Base-by-base conservation (phyloP, 2,329 filamentous ascomycete genomes). In the Trichoderma sp. region DNA sequence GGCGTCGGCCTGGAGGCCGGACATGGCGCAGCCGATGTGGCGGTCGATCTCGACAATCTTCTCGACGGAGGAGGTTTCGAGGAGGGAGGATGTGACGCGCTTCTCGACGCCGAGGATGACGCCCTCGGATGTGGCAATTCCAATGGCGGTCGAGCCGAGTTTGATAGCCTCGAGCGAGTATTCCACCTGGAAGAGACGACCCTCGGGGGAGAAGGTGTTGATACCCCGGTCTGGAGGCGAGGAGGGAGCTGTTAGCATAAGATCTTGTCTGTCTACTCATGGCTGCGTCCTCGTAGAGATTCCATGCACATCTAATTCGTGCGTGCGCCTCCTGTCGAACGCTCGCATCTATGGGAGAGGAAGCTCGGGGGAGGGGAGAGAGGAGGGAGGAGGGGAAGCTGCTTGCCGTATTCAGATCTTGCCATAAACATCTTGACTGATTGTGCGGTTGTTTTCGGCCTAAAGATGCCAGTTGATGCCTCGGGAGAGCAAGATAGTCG, bases 141-240 rank as follows among this genome's bases (percentile, higher is more conserved):
- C 95, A 82, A 99, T 99, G 76, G 95, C 95, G 72, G 95, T 99
- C 74, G 92, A 96, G 72, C 95, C 95, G 72, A 98, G 91, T 85
- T 99, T 99, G 88, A 99, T 99, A 80, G 95, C 95, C 85, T 99
- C 95, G 79, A 99, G 90, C 67, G 95, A 98, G 88, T 99, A 99
- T 90, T 99, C 95, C 84, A 99, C 95, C 84, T 99, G 95, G 87
- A 99, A 99, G 79, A 99, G 91, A 81, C 95, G 95, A 76, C 95
- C 95, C 87, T 99, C 95, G 68, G 95, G 95, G 74, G 95, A 99
- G 88, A 99, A 99, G 86, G 95, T 99, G 87, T 97, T 98, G 88
- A 98, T 97, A 76, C 94, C 94, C 81, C 94, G 93, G 84, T 98
- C 93, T 97, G 72, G 4, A 12, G n/a, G 56, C 1, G 21, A 7